Base-by-base conservation (phyloP, 371 early-diverging fungal genomes). In the Aphelidium insulamus region DNA sequence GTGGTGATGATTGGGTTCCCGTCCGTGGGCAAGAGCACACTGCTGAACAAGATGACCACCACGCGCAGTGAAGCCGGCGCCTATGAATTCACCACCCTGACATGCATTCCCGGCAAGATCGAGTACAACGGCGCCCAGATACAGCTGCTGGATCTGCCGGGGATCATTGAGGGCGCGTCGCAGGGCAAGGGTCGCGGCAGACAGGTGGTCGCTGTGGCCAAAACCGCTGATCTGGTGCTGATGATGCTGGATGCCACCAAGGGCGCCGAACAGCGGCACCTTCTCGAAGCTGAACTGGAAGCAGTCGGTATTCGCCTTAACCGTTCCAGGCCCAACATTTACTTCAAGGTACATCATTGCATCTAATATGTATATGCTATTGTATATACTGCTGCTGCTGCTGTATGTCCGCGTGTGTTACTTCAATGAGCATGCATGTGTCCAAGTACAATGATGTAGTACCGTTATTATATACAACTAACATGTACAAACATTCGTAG, bases 131-230 rank as follows among this genome's bases (percentile, higher is more conserved):
- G 98, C 25, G 97, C 98, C 7, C 77, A 77, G 33, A 91, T 99
- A 38, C 99, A 99, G 60, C 62, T 84, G 20, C 54, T 82, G 11
- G 86, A 81, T 69, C 56, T 81, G 40, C 97, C 97, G 3, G 95
- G 97, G 36, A 95, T 99, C 62, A 92, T 99, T 43, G 97, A 97
- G 54, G 99, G 99, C 37, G 99, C 99, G 33, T 77, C 92, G 42
- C 90, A 95, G 49, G 98, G 98, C 38, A 92, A 92, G 50, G 99
- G 99, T 52, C 77, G 99, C 55, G 99, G 99, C 56, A 70, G 84
- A 50, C 87, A 86, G 55, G 98, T 95, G 19, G 68, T 85, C 46
- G 87, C 91, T 21, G 91, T 94, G 3, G 98, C 98, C 11, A 74
- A 90, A 37, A 97, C 99, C 3, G 88, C 97, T 12, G 92, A 92